Evolutionary conservation across 345 rosid genomes (phyloP).

Genomic region (Populus pruinosa): DNA sequence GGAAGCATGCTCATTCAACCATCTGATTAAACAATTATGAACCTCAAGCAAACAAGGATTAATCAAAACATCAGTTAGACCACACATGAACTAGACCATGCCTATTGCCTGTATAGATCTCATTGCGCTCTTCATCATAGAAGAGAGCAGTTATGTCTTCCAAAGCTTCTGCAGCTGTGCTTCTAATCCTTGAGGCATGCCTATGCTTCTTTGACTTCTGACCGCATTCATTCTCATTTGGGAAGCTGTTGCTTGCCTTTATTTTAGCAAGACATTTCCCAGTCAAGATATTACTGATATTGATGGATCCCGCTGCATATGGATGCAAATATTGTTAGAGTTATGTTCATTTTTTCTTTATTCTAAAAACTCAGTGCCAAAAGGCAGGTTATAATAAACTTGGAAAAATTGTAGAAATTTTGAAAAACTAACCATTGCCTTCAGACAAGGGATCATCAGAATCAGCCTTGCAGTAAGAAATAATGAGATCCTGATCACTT

Average conservation of each 20-base stretch:
- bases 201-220: constrained; percentile 21
- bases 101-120: constrained; percentile 77
- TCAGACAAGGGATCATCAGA: constrained; percentile 47
- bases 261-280: constrained; percentile 90
- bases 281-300: constrained; percentile 80
- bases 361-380: background rate
- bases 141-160: constrained; percentile 85
- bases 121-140: constrained; percentile 83
- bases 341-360: background rate
- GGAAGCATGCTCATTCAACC: background rate
- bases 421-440: constrained; percentile 49
- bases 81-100: constrained; percentile 77
- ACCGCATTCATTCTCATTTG: constrained; percentile 36
- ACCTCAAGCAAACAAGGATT: background rate
- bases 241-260: constrained; percentile 50
- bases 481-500: constrained; percentile 69
- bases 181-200: constrained; percentile 27
- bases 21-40: background rate
- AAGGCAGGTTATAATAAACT: background rate
- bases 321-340: background rate
- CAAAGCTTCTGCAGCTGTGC: constrained; percentile 61
- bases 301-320: constrained; percentile 70
- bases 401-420: background rate
- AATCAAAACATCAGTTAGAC: constrained; percentile 45
- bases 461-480: constrained; percentile 73